Evolutionary conservation across 1,284 basidiomycete genomes (phyloP).

Genomic region (Malassezia yamatoensis): DNA sequence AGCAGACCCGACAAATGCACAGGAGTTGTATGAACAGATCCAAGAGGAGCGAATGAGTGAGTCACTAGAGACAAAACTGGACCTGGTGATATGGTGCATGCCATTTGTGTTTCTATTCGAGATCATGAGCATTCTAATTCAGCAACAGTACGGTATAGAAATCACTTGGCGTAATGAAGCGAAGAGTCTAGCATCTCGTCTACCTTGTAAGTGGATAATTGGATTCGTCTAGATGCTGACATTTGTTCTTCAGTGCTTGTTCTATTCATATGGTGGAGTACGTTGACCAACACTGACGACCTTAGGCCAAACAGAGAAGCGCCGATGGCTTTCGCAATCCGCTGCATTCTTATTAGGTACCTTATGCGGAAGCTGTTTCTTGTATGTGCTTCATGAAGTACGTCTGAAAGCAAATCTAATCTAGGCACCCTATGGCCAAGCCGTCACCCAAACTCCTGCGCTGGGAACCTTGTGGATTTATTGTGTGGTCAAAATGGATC

Average conservation of each 20-base stretch:
- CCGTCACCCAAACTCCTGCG: constrained; percentile 44
- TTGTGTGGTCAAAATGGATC: constrained; percentile 42
- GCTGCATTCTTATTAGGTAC: constrained; percentile 23
- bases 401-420: not conserved
- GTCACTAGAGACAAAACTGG: constrained; percentile 23
- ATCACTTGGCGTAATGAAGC: constrained; percentile 22
- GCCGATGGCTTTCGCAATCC: constrained; percentile 22
- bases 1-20: constrained; percentile 24
- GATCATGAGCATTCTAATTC: constrained; percentile 39
- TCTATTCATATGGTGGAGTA: constrained; percentile 9
- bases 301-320: constrained; percentile 21
- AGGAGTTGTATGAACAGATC: constrained; percentile 21
- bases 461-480: constrained; percentile 49
- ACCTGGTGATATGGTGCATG: constrained; percentile 41
- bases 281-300: not conserved
- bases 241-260: not conserved
- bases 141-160: constrained; percentile 43
- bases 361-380: constrained; percentile 24
- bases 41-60: constrained; percentile 25
- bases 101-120: constrained; percentile 41
- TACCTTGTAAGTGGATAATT: constrained; percentile 28
- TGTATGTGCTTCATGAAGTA: constrained; percentile 39
- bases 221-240: not conserved
- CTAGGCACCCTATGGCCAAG: constrained; percentile 33
- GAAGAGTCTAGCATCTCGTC: constrained; percentile 18